Evolutionary conservation across 352 stramenopile species (phyloP).

Genomic region (Phytophthora hybrid): DNA sequence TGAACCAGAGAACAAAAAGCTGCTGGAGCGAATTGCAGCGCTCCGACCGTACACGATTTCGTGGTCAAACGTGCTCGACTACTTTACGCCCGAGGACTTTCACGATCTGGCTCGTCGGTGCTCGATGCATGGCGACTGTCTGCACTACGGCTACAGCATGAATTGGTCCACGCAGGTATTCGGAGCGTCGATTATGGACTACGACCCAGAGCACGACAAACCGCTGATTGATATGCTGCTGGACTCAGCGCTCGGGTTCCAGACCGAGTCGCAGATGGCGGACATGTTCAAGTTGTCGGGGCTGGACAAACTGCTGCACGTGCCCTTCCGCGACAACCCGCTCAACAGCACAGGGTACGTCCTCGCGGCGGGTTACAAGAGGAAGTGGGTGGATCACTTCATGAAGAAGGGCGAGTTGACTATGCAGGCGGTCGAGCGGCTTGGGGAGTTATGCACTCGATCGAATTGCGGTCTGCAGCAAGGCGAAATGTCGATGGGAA

Average conservation of each 20-base stretch:
- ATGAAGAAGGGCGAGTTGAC: slow-evolving; percentile 19
- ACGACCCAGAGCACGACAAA: background rate
- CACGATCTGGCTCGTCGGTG: slow-evolving; percentile 40
- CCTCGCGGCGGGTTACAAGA: slow-evolving; percentile 6
- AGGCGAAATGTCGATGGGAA: slow-evolving; percentile 14
- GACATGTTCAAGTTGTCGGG: slow-evolving; percentile 5
- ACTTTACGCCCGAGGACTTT: slow-evolving; percentile 35
- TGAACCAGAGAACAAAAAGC: slow-evolving; percentile 9
- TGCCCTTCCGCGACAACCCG: slow-evolving; percentile 26
- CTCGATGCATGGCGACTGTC: slow-evolving; percentile 26
- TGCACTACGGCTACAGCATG: slow-evolving; percentile 32
- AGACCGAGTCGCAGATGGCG: background rate
- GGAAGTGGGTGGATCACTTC: slow-evolving; percentile 39
- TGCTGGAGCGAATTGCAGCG: slow-evolving; percentile 31
- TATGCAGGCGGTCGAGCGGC: background rate
- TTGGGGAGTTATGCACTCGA: slow-evolving; percentile 7
- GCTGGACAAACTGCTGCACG: slow-evolving; percentile 28
- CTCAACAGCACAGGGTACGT: slow-evolving; percentile 30
- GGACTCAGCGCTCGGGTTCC: slow-evolving; percentile 23
- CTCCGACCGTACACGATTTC: slow-evolving; percentile 37
- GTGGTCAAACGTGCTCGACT: slow-evolving; percentile 40
- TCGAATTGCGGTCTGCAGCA: slow-evolving; percentile 29
- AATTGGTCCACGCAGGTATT: slow-evolving; percentile 40
- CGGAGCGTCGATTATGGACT: background rate
- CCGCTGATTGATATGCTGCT: background rate